phyloP scores from a whole-genome alignment of 2,329 filamentous ascomycete species.

The Clonostachys rosea region DNA sequence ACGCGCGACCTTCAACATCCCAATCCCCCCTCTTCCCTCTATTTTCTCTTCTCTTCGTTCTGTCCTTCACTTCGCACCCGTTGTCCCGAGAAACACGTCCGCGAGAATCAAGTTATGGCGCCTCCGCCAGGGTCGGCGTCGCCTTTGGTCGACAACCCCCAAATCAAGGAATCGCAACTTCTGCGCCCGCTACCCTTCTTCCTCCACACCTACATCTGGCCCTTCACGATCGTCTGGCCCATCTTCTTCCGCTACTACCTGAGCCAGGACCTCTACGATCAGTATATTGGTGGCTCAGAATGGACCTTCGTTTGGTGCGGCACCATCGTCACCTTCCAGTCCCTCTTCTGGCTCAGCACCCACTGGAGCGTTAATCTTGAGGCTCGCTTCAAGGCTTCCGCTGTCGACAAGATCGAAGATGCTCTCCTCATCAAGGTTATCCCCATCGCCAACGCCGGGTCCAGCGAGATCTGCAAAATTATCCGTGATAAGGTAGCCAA shows the following conservation, averaged over 20 bases:
- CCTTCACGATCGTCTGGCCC: constrained; percentile 89
- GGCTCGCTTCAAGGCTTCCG: constrained; percentile 74
- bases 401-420: constrained; percentile 63
- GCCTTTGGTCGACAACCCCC: constrained; percentile 84
- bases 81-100: too few species aligned
- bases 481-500: constrained; percentile 62
- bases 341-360: constrained; percentile 89
- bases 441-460: constrained; percentile 82
- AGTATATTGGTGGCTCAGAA: constrained; percentile 87
- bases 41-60: too few species aligned
- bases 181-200: constrained; percentile 79
- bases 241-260: constrained; percentile 86
- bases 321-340: constrained; percentile 81
- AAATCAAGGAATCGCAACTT: constrained; percentile 84
- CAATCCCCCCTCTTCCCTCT: too few species aligned
- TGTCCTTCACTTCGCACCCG: too few species aligned
- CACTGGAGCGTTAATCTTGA: constrained; percentile 94
- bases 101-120: constrained; percentile 43
- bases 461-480: constrained; percentile 81
- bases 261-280: constrained; percentile 77
- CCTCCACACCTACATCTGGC: constrained; percentile 88
- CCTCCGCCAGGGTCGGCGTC: constrained; percentile 57
- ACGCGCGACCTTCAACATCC: too few species aligned
- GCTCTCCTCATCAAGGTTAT: constrained; percentile 90
- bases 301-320: constrained; percentile 97